phyloP scores from a whole-genome alignment of 2,329 filamentous ascomycete species.

The Colletotrichum echinochloae region DNA sequence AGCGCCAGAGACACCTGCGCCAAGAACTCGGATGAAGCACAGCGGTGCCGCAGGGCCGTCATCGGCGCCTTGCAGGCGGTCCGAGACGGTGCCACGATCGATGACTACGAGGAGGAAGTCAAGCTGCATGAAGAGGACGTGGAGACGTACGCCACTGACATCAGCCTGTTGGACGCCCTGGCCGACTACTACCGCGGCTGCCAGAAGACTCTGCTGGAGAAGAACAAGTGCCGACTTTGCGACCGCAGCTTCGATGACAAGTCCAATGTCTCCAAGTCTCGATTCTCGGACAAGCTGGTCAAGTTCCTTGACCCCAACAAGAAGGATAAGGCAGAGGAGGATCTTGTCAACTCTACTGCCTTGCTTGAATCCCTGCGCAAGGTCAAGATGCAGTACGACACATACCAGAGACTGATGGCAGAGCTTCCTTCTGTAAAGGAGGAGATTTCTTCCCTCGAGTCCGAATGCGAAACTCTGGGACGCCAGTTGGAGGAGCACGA shows the following conservation, averaged over 20 bases:
- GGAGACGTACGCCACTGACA: conserved; percentile 72
- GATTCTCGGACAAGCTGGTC: conserved; percentile 75
- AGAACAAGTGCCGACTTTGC: conserved; percentile 83
- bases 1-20: conserved; percentile 72
- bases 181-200: conserved; percentile 79
- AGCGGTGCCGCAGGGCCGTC: conserved; percentile 70
- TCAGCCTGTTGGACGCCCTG: conserved; percentile 76
- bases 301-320: conserved; percentile 71
- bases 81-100: conserved; percentile 60
- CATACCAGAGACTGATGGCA: conserved; percentile 74
- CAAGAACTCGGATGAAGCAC: conserved; percentile 72
- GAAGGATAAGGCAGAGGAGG: conserved; percentile 70
- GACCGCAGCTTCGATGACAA: conserved; percentile 74
- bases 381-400: conserved; percentile 77
- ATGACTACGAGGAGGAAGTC: conserved; percentile 66
- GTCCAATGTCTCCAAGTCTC: conserved; percentile 67
- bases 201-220: conserved; percentile 71
- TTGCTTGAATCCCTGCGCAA: conserved; percentile 70
- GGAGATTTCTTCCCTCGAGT: conserved; percentile 71
- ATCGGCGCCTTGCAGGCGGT: conserved; percentile 60
- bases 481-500: conserved; percentile 76
- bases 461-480: conserved; percentile 70
- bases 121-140: conserved; percentile 66
- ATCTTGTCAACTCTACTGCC: conserved; percentile 64
- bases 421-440: conserved; percentile 78